Evolutionary conservation across 2,329 filamentous ascomycete species (phyloP).

Genomic region (Fusarium equiseti): DNA sequence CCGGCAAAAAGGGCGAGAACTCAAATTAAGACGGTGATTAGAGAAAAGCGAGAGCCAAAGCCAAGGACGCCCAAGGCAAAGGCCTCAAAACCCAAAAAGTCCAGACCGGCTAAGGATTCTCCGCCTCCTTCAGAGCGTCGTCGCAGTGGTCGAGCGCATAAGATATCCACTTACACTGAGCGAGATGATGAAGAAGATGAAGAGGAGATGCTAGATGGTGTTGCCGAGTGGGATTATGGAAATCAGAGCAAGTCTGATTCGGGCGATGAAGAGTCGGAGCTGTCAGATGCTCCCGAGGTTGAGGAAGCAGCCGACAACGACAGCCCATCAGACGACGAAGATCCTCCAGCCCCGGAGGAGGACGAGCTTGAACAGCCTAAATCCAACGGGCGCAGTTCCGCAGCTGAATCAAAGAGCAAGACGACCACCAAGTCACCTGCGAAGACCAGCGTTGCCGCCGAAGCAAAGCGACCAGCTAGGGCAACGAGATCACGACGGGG

Average conservation of each 20-base stretch:
- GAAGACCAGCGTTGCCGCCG: conserved; percentile 45
- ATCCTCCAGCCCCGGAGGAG: conserved; percentile 31
- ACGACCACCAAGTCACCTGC: conserved; percentile 38
- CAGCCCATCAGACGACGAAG: conserved; percentile 30
- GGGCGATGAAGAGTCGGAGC: conserved; percentile 37
- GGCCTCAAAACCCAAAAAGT: conserved; percentile 51
- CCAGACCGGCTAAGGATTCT: conserved; percentile 46
- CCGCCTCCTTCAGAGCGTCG: conserved; percentile 62
- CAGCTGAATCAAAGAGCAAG: conserved; percentile 41
- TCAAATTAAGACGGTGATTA: conserved; percentile 54
- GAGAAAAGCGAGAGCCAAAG: conserved; percentile 54
- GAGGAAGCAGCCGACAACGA: conserved; percentile 26
- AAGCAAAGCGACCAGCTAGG: conserved; percentile 41
- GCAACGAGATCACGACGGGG: conserved; percentile 47
- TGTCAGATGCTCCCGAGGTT: conserved; percentile 40
- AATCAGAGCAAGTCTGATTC: conserved; percentile 39
- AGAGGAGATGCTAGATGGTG: conserved; percentile 71
- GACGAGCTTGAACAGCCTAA: conserved; percentile 40
- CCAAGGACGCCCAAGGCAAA: conserved; percentile 52
- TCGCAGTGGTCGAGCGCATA: conserved; percentile 66
- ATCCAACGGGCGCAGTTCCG: conserved; percentile 45
- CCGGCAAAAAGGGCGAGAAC: conserved; percentile 55
- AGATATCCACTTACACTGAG: conserved; percentile 65
- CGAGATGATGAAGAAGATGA: conserved; percentile 70
- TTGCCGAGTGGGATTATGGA: conserved; percentile 68